Percentiles rank a stretch among this genome's conserved stretches.
These are phyloP conservation scores for Solanum hybrid DNA, from an alignment of 305 asterid genomes.

Conservation along the genomic window DNA sequence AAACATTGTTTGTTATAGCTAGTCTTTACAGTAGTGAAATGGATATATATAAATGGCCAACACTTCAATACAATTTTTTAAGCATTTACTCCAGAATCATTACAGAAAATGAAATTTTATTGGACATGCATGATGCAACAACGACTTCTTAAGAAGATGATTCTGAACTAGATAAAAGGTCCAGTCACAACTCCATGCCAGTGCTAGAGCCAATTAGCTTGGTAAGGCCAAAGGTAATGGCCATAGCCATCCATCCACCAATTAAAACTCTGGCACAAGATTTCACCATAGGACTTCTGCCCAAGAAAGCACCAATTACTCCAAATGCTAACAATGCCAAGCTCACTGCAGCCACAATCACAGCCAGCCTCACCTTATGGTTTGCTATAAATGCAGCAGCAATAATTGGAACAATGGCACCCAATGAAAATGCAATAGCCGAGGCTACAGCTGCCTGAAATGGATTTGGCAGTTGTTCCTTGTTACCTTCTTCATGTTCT, in stretches of 20 bases:
- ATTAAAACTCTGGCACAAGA: slow-evolving; percentile 23
- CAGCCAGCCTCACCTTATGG: slow-evolving; percentile 24
- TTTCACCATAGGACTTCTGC: slow-evolving; percentile 21
- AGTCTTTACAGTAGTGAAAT: background rate
- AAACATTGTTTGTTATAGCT: background rate
- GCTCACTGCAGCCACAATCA: slow-evolving; percentile 27
- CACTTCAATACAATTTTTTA: background rate
- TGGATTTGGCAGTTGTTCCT: slow-evolving; percentile 20
- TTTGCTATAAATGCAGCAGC: slow-evolving; percentile 22
- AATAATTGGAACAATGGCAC: slow-evolving; percentile 31
- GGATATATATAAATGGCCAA: background rate
- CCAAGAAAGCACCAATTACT: slow-evolving; percentile 23
- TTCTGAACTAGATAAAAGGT: background rate
- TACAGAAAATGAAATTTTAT: background rate
- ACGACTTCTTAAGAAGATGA: background rate
- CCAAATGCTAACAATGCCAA: slow-evolving; percentile 28
- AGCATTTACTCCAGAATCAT: background rate
- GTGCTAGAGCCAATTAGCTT: slow-evolving; percentile 11
- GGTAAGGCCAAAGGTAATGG: slow-evolving; percentile 19
- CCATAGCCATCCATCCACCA: slow-evolving; percentile 40
- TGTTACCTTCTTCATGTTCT: background rate
- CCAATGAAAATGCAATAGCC: slow-evolving; percentile 22
- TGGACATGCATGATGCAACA: background rate
- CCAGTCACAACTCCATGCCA: slow-evolving; percentile 13
- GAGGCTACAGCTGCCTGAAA: slow-evolving; percentile 23